Evolutionary conservation across 371 early-diverging fungal species (phyloP), one percentile per base, ranked within the genome.

Genomic region (Chytridium lagenaria): DNA sequence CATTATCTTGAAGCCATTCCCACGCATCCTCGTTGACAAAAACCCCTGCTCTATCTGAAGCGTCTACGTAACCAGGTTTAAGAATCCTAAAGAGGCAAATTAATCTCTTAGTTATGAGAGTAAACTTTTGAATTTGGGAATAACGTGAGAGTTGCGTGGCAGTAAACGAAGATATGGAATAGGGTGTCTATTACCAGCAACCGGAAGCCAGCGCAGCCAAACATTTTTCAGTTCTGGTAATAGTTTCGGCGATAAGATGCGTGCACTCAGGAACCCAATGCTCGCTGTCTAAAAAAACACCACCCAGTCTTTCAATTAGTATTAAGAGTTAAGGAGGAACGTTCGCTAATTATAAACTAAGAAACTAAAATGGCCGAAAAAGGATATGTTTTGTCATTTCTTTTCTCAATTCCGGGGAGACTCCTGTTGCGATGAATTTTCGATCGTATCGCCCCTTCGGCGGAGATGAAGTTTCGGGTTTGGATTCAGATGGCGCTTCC

Each of bases 161-260:
- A n/a, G n/a, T n/a, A n/a, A n/a, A n/a, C n/a, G n/a, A n/a, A n/a
- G n/a, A n/a, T n/a, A n/a, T n/a, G n/a, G n/a, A n/a, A n/a, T n/a
- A n/a, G n/a, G n/a, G n/a, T n/a, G n/a, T 28, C 23, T 69, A 69
- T 63, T 59, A 74, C 84, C 84, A 84, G 1, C 57, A 67, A 0
- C 84, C 82, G 12, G 71, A 22, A 0, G 84, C 80, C 31, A 66
- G 61, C 0, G 76, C 82, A 0, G 81, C 78, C 19, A 77, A 68
- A 39, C 73, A 77, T 65, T 84, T 84, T 50, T 84, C 84, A 16
- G 82, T 81, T 0, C 70, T 50, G 3, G 50, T 70, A 23, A 77
- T 73, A 26, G 65, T 55, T 10, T 50, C 59, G 15, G 74, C 73
- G 40, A 84, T 67, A 50, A 84, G 64, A 69, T 84, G 84, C 34